Conservation (phyloP, 306 rosid species). For the Geum urbanum region DNA sequence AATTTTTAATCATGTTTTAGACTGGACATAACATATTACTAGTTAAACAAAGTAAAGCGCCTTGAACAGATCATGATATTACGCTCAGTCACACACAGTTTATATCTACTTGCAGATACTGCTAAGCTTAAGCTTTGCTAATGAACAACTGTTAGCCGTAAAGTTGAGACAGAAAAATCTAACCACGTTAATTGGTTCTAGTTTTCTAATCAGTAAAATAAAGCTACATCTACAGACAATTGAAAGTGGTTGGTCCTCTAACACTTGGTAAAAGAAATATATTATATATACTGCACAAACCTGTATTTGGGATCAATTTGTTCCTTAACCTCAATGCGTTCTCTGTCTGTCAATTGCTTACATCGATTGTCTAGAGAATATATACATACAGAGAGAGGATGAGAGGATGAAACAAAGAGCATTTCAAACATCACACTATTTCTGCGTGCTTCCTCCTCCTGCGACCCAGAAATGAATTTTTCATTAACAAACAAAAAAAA, state of each 20-base stretch:
- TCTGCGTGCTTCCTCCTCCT: conserved; percentile 74
- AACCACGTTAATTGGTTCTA: background rate
- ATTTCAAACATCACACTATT: conserved; percentile 77
- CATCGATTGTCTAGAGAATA: conserved; percentile 84
- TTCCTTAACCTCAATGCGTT: conserved; percentile 71
- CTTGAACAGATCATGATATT: background rate
- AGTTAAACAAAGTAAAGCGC: background rate
- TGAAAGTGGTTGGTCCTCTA: background rate
- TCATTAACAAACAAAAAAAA: background rate
- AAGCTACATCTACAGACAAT: background rate
- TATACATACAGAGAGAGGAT: conserved; percentile 93
- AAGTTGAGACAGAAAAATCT: background rate
- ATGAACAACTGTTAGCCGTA: background rate
- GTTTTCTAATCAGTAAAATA: background rate
- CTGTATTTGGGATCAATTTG: conserved; percentile 69
- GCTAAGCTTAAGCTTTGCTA: background rate
- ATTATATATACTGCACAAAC: conserved; percentile 35
- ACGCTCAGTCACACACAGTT: background rate
- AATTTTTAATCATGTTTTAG: background rate
- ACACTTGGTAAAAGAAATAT: background rate
- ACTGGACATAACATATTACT: background rate
- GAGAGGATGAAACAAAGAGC: conserved; percentile 87
- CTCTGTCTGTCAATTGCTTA: conserved; percentile 58
- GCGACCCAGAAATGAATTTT: conserved; percentile 1
- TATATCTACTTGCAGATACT: background rate